Evolutionary conservation across 2,329 filamentous ascomycete genomes (phyloP).

Genomic region (Bertia moriformis): DNA sequence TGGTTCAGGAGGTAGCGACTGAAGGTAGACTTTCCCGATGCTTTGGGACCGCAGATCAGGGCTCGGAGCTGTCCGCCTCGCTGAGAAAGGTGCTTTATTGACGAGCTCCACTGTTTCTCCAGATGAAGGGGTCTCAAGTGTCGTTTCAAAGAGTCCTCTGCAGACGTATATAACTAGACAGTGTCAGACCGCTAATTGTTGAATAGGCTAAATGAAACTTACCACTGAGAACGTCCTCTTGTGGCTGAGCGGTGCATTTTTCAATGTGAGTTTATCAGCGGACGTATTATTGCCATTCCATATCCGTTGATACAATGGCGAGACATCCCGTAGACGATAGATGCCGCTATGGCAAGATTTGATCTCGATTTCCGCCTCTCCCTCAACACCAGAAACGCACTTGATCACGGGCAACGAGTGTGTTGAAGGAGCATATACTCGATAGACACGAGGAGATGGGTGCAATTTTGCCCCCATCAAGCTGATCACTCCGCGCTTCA

Average conservation of each 20-base stretch:
- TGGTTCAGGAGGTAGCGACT: slow-evolving; percentile 38
- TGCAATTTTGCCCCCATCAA: slow-evolving; percentile 42
- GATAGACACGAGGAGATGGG: slow-evolving; percentile 22
- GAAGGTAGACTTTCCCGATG: slow-evolving; percentile 45
- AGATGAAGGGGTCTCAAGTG: slow-evolving; percentile 23
- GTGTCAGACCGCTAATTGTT: slow-evolving; percentile 6
- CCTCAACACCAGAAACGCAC: slow-evolving; percentile 20
- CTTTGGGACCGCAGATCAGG: slow-evolving; percentile 36
- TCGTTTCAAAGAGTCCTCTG: slow-evolving; percentile 22
- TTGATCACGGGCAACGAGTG: slow-evolving; percentile 38
- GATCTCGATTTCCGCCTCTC: slow-evolving; percentile 29
- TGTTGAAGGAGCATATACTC: slow-evolving; percentile 37
- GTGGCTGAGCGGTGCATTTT: slow-evolving; percentile 10
- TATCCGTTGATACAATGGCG: slow-evolving; percentile 34
- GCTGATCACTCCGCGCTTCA: slow-evolving; percentile 36
- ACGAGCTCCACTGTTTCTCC: slow-evolving; percentile 23
- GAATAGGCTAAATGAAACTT: slow-evolving; percentile 5
- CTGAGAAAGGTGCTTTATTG: slow-evolving; percentile 24
- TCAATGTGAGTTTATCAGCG: slow-evolving; percentile 15
- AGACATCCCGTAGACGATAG: slow-evolving; percentile 25
- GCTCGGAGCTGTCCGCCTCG: slow-evolving; percentile 21
- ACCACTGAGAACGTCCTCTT: slow-evolving; percentile 21
- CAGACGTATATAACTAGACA: slow-evolving; percentile 20
- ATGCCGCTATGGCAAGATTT: slow-evolving; percentile 27
- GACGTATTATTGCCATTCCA: slow-evolving; percentile 25